Conservation (phyloP, 83 land plant species). For the Diphasiastrum complanatum region DNA sequence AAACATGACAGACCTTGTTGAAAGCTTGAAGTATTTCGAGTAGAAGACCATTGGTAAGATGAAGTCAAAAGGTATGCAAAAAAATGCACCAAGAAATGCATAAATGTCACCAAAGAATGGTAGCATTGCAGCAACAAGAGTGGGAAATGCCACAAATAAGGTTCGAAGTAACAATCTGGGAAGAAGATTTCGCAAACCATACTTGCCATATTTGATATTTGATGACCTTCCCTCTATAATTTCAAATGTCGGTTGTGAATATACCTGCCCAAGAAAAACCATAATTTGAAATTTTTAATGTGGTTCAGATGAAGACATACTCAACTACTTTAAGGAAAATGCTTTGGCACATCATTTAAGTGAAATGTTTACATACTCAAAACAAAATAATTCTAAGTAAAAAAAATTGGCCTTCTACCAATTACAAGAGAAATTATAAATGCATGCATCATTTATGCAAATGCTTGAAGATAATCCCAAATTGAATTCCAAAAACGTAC, state of each 20-base stretch:
- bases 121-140: slow-evolving; percentile 72
- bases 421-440: neutral
- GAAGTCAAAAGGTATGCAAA: slow-evolving; percentile 82
- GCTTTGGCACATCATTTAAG: neutral
- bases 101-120: slow-evolving; percentile 92
- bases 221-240: slow-evolving; percentile 52
- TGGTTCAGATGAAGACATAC: neutral
- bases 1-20: slow-evolving; percentile 33
- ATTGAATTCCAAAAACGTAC: slow-evolving; percentile 30
- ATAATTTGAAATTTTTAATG: no score
- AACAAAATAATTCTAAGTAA: neutral
- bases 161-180: slow-evolving; percentile 58
- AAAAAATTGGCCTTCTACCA: no score
- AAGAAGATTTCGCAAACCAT: slow-evolving; percentile 53
- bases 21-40: slow-evolving; percentile 51
- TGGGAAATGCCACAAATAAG: slow-evolving; percentile 39
- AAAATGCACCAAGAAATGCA: slow-evolving; percentile 74
- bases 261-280: slow-evolving; percentile 46
- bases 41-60: slow-evolving; percentile 64
- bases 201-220: slow-evolving; percentile 40
- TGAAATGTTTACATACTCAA: no score
- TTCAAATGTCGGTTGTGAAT: slow-evolving; percentile 80
- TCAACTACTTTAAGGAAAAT: neutral
- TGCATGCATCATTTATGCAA: no score
- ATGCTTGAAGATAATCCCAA: neutral